Conservation (phyloP, 2,329 filamentous ascomycete species). For the Microcyclosporella mali region DNA sequence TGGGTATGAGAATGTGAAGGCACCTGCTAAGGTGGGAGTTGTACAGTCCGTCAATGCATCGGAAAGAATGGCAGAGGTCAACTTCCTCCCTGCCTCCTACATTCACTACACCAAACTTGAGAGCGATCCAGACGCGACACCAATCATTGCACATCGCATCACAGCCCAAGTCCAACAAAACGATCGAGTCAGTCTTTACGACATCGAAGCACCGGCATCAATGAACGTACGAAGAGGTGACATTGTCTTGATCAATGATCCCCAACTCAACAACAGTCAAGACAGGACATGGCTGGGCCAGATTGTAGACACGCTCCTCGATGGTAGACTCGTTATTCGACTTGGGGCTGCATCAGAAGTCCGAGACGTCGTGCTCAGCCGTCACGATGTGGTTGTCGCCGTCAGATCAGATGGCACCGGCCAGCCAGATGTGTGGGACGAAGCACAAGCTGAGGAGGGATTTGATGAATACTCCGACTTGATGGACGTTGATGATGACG, state of each 20-base stretch:
- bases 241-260: constrained; percentile 43
- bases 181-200: constrained; percentile 54
- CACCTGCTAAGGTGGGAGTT: constrained; percentile 49
- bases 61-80: constrained; percentile 52
- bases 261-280: constrained; percentile 2
- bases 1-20: constrained; percentile 10
- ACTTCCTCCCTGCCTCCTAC: constrained; percentile 50
- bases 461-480: constrained; percentile 31
- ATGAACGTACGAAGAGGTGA: constrained; percentile 47
- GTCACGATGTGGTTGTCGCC: constrained; percentile 46
- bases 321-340: constrained; percentile 50
- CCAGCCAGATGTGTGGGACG: constrained; percentile 19
- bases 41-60: constrained; percentile 50
- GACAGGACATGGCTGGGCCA: constrained; percentile 50
- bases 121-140: constrained; percentile 35
- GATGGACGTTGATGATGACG: constrained; percentile 31
- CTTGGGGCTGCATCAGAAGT: constrained; percentile 46
- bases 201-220: constrained; percentile 47
- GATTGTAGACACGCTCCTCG: constrained; percentile 48
- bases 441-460: constrained; percentile 30
- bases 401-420: constrained; percentile 34
- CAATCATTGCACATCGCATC: constrained; percentile 18
- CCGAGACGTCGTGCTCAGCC: constrained; percentile 44
- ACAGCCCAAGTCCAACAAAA: constrained; percentile 13
- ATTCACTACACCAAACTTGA: constrained; percentile 52